Conservation (phyloP, 1,284 basidiomycete species). For the Cryptococcus sp. region DNA sequence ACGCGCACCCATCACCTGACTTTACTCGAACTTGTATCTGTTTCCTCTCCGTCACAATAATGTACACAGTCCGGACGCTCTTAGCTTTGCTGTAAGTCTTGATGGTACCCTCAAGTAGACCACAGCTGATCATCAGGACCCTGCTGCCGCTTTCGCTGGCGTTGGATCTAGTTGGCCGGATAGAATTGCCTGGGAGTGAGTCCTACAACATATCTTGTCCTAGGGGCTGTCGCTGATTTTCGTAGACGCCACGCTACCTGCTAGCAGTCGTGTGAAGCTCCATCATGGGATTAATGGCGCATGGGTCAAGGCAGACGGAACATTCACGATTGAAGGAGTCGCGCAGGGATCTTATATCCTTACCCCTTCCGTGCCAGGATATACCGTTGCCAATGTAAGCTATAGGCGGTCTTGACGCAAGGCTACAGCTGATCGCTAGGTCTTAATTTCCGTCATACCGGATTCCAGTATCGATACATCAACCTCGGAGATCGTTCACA, state of each 20-base stretch:
- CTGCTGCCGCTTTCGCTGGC: neutral
- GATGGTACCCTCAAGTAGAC: neutral
- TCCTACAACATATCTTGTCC: neutral
- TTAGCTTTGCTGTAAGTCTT: neutral
- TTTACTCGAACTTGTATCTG: too few relatives aligned
- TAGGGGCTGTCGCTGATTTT: neutral
- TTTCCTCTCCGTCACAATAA: too few relatives aligned
- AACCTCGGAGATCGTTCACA: neutral
- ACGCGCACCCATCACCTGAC: too few relatives aligned
- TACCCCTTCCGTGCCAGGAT: conserved; percentile 30
- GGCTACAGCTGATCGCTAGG: conserved; percentile 8
- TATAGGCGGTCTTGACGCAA: conserved; percentile 19
- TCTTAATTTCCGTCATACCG: conserved; percentile 23
- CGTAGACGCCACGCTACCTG: conserved; percentile 11
- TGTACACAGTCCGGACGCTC: too few relatives aligned
- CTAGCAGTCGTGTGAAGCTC: conserved; percentile 27
- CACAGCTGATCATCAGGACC: neutral
- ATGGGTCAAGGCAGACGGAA: conserved; percentile 32
- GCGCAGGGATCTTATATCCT: conserved; percentile 33
- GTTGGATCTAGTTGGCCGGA: neutral
- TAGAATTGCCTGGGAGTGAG: neutral
- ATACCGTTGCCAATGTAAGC: conserved; percentile 6
- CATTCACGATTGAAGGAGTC: conserved; percentile 30
- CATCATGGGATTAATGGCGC: conserved; percentile 24
- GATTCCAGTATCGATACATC: neutral